Percentiles rank a stretch among this genome's conserved stretches.
Evolutionary conservation across 2,329 filamentous ascomycete species (phyloP).

Genomic region (Diaporthe batatas): DNA sequence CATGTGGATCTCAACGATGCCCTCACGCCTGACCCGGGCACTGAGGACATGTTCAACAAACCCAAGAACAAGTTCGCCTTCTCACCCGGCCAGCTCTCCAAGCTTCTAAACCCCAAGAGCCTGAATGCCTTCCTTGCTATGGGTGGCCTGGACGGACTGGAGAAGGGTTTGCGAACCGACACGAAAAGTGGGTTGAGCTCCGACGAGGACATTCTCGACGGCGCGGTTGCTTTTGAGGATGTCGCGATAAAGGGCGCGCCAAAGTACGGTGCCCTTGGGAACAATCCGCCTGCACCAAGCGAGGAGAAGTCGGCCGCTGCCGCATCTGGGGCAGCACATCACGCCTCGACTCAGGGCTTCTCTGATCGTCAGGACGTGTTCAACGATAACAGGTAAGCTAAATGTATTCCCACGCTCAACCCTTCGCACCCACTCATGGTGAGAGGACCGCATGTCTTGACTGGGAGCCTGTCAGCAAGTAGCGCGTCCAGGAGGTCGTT

Average conservation of each 20-base stretch:
- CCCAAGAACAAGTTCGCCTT: constrained; percentile 80
- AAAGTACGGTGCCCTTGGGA: constrained; percentile 51
- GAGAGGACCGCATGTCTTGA: neutral
- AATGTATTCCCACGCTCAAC: too few species aligned
- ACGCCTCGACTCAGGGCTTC: constrained; percentile 44
- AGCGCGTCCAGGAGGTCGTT: neutral
- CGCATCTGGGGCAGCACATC: constrained; percentile 24
- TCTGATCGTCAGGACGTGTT: constrained; percentile 70
- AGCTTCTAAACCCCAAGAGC: constrained; percentile 85
- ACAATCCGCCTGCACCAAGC: constrained; percentile 45
- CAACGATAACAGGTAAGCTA: constrained; percentile 61
- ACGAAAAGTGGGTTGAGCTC: constrained; percentile 74
- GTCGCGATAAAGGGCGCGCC: constrained; percentile 58
- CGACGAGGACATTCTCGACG: constrained; percentile 76
- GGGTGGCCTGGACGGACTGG: constrained; percentile 78
- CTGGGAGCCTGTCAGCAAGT: neutral
- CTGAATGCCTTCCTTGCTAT: constrained; percentile 80
- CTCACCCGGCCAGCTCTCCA: constrained; percentile 79
- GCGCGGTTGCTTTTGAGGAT: constrained; percentile 77
- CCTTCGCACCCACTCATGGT: neutral
- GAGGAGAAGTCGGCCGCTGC: constrained; percentile 25
- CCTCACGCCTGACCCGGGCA: constrained; percentile 77
- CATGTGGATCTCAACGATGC: constrained; percentile 62
- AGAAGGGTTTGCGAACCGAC: constrained; percentile 79
- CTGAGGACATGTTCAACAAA: constrained; percentile 76